phyloP scores from a whole-genome alignment of 1,139 yeast species.

The Suhomyces wounanorum region DNA sequence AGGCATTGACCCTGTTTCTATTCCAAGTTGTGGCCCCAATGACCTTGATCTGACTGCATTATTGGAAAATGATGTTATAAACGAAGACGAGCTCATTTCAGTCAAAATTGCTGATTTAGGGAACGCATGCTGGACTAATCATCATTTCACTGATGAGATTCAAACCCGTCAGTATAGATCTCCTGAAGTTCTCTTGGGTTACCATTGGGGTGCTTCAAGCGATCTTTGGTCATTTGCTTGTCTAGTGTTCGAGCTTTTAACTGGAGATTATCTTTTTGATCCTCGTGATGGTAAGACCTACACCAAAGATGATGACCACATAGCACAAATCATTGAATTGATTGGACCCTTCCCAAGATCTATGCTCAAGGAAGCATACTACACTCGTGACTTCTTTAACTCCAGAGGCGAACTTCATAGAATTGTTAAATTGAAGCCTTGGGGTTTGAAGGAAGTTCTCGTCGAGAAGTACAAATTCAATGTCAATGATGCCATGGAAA shows the following conservation, averaged over 20 bases:
- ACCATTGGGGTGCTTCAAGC: slow-evolving; percentile 53
- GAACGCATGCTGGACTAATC: slow-evolving; percentile 52
- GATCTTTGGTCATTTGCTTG: slow-evolving; percentile 55
- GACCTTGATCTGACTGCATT: slow-evolving; percentile 8
- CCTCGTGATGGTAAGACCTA: slow-evolving; percentile 51
- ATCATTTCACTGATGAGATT: slow-evolving; percentile 53
- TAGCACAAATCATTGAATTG: slow-evolving; percentile 51
- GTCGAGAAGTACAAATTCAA: slow-evolving; percentile 46
- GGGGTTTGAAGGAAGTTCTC: slow-evolving; percentile 51
- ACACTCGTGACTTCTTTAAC: slow-evolving; percentile 47
- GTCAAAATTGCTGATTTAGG: slow-evolving; percentile 55
- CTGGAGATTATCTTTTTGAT: slow-evolving; percentile 52
- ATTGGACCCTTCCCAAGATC: slow-evolving; percentile 47
- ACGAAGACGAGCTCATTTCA: slow-evolving; percentile 49
- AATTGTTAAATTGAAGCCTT: slow-evolving; percentile 45
- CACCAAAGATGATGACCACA: slow-evolving; percentile 52
- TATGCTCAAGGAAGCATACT: slow-evolving; percentile 46
- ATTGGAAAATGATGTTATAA: slow-evolving; percentile 26
- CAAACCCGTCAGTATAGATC: slow-evolving; percentile 53
- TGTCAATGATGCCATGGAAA: slow-evolving; percentile 32
- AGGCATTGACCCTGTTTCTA: slow-evolving; percentile 26
- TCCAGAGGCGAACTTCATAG: slow-evolving; percentile 28
- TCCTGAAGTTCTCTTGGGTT: slow-evolving; percentile 50
- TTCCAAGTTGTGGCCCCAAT: slow-evolving; percentile 22
- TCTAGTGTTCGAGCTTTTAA: slow-evolving; percentile 46